Percentiles rank a stretch among this genome's conserved stretches.
phyloP scores from a whole-genome alignment of 305 asterid genomes.

The Fraxinus platypoda region DNA sequence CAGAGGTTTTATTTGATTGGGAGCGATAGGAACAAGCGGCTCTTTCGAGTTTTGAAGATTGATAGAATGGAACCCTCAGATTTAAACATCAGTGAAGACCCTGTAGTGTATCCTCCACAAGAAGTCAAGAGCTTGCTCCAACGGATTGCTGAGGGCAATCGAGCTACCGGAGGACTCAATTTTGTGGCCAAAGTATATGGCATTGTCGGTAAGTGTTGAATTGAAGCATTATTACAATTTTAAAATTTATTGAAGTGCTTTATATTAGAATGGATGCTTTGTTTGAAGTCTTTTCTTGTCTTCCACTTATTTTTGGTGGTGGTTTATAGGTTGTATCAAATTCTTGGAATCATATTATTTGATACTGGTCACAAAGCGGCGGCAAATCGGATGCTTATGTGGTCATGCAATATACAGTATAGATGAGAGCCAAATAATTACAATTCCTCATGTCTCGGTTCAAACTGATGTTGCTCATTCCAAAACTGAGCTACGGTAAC shows the following conservation, averaged over 20 bases:
- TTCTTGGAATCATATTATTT: conserved; percentile 94
- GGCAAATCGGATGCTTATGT: conserved; percentile 86
- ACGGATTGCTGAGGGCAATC: conserved; percentile 91
- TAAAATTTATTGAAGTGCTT: conserved; percentile 11
- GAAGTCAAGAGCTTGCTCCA: conserved; percentile 93
- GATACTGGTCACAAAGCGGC: conserved; percentile 84
- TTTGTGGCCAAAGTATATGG: conserved; percentile 95
- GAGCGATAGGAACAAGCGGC: conserved; percentile 83
- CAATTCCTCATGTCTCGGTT: conserved; percentile 86
- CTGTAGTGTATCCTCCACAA: conserved; percentile 86
- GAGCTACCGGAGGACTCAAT: conserved; percentile 92
- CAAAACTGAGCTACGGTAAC: conserved; percentile 88
- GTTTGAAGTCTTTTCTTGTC: neutral
- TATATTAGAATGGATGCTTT: conserved; percentile 4
- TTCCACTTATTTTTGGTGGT: conserved; percentile 19
- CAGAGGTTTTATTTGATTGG: conserved; percentile 98
- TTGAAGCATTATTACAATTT: conserved; percentile 3
- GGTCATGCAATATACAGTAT: conserved; percentile 96
- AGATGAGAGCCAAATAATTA: conserved; percentile 92
- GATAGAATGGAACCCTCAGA: conserved; percentile 98
- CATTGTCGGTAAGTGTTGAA: conserved; percentile 73
- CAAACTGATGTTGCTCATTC: conserved; percentile 98
- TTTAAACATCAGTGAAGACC: conserved; percentile 91
- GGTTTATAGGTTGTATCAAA: conserved; percentile 74
- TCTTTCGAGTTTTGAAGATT: conserved; percentile 81